Evolutionary conservation across 2,329 filamentous ascomycete genomes (phyloP), one percentile per base, ranked within the genome.

Genomic region (Cryphonectria nitschkei): DNA sequence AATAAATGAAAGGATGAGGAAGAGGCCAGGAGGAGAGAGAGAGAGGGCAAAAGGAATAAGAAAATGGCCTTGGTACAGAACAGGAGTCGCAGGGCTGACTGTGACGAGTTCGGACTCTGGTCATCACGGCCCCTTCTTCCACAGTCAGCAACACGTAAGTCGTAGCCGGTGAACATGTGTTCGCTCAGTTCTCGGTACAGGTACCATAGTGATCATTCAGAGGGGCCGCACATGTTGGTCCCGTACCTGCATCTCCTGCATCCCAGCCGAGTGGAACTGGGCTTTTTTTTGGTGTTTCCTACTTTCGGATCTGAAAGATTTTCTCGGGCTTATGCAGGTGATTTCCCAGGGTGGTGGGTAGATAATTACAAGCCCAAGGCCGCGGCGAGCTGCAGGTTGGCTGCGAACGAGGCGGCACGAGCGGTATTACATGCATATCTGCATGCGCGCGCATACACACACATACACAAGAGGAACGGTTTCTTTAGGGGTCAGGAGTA

Each of bases 201-300:
- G 22, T 9, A 19, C 22, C 22, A 22, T 19, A 39, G 22, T 50
- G 11, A n/a, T 8, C 8, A 11, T 50, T 34, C 34, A 22, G 3
- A 56, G 14, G 5, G 13, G 26, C 11, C 11, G 26, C 26, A n/a
- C 26, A 29, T 26, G 52, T n/a, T n/a, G 52, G 52, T 29, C 52
- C 52, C 43, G 50, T 54, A 54, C 50, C 50, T 54, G 50, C 50
- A 29, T 54, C 50, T 54, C 43, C 43, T 46, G 43, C 43, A 46
- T 22, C 43, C 19, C 19, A 46, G 16, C 43, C 43, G 16, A 46
- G 43, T 43, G 41, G 41, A 43, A 43, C 41, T 14, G 13, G 41
- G 41, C 41, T 43, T 22, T 43, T 22, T 52, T 19, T 52, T 22
- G 19, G 19, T n/a, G 46, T 6, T 52, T 8, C 50, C 50, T 54